Conservation (phyloP, 2,329 filamentous ascomycete species). For the Ceratocystis variospora region DNA sequence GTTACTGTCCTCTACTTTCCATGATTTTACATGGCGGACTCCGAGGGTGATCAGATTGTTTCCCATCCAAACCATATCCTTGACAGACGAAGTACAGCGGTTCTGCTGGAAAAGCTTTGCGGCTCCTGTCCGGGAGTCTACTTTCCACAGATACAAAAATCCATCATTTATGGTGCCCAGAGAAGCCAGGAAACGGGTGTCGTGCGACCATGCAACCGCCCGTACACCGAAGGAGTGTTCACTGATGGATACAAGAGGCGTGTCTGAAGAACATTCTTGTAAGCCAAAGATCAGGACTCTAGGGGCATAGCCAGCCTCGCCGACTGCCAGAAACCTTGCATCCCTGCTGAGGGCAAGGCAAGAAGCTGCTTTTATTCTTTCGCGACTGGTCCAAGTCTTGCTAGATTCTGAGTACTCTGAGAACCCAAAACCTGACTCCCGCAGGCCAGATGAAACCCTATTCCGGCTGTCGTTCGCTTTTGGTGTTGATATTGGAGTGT, state of each 20-base stretch:
- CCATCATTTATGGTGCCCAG: conserved; percentile 83
- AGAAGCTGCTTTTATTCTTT: conserved; percentile 87
- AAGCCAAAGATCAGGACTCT: conserved; percentile 82
- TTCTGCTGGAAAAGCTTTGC: conserved; percentile 72
- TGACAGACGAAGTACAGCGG: conserved; percentile 77
- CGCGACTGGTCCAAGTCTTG: conserved; percentile 74
- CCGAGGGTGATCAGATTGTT: conserved; percentile 72
- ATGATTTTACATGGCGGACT: conserved; percentile 83
- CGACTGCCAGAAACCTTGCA: conserved; percentile 75
- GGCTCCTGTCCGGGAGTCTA: conserved; percentile 68
- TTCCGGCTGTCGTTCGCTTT: conserved; percentile 52
- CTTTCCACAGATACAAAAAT: conserved; percentile 80
- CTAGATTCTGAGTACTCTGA: conserved; percentile 47
- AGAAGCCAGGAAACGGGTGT: conserved; percentile 76
- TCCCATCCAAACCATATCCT: conserved; percentile 83
- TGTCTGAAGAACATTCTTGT: conserved; percentile 64
- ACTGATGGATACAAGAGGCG: conserved; percentile 68
- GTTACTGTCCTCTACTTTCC: conserved; percentile 61
- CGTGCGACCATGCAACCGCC: conserved; percentile 76
- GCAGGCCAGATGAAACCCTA: conserved; percentile 34
- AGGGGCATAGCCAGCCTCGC: conserved; percentile 89
- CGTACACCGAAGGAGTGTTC: conserved; percentile 87
- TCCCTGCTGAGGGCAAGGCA: conserved; percentile 81
- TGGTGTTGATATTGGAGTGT: conserved; percentile 41
- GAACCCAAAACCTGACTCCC: conserved; percentile 35